A percentile compares a stretch with the other conserved stretches of the same genome.
phyloP scores from a whole-genome alignment of 2,329 filamentous ascomycete species.

The Cladorrhinum sp. region DNA sequence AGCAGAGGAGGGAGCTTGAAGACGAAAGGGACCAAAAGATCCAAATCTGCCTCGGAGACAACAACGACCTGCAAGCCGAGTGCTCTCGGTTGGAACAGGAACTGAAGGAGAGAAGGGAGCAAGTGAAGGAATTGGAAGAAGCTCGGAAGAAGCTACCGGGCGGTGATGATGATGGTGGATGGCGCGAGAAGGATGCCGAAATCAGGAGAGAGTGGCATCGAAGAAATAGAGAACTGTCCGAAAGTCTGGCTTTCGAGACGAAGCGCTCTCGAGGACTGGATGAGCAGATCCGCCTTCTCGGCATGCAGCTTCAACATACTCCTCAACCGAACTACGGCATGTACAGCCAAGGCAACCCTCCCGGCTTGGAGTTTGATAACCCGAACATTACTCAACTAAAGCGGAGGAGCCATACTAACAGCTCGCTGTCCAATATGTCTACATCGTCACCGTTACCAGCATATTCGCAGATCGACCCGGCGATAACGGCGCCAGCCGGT shows the following conservation, averaged over 20 bases:
- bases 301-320: constrained; percentile 44
- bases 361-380: constrained; percentile 48
- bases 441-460: constrained; percentile 36
- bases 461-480: constrained; percentile 40
- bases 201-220: constrained; percentile 56
- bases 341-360: constrained; percentile 45
- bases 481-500: constrained; percentile 41
- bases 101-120: constrained; percentile 65
- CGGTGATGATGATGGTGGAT: constrained; percentile 58
- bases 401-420: constrained; percentile 47
- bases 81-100: constrained; percentile 66
- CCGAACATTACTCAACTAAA: constrained; percentile 42
- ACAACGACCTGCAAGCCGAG: constrained; percentile 61
- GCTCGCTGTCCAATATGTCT: constrained; percentile 43
- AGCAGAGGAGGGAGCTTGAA: constrained; percentile 50
- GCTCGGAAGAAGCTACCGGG: constrained; percentile 62
- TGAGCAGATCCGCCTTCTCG: constrained; percentile 45
- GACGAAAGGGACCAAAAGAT: constrained; percentile 51
- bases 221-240: constrained; percentile 52
- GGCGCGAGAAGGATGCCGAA: constrained; percentile 49
- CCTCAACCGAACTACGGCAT: constrained; percentile 33
- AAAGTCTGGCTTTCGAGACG: constrained; percentile 45
- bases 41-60: constrained; percentile 52
- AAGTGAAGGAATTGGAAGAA: constrained; percentile 71
- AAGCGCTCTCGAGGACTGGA: constrained; percentile 47